These are phyloP conservation scores for Aegilops bicornis DNA, from an alignment of 176 grass and related monocot species.

Conservation along the genomic window DNA sequence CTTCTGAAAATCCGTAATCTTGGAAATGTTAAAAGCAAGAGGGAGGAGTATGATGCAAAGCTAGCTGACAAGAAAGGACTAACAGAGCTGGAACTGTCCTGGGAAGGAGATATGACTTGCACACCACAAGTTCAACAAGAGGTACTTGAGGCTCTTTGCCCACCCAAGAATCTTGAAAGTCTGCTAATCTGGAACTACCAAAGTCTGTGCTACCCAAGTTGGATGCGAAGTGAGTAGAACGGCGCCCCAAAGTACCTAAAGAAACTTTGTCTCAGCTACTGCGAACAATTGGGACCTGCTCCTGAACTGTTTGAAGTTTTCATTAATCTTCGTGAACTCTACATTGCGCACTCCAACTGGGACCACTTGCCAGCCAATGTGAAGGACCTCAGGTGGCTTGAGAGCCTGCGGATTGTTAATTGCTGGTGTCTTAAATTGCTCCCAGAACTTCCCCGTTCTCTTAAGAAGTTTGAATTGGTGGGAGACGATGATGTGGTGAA, in stretches of 20 bases:
- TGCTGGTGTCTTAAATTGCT: background rate
- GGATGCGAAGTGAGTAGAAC: background rate
- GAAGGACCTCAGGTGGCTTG: background rate
- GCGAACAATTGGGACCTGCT: background rate
- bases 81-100: background rate
- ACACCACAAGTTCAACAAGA: background rate
- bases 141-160: conserved; percentile 13
- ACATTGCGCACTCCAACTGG: background rate
- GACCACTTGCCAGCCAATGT: background rate
- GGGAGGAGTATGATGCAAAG: background rate
- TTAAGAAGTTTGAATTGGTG: background rate
- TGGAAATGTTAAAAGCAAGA: conserved; percentile 9
- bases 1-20: too few relatives aligned
- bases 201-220: background rate
- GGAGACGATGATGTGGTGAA: background rate
- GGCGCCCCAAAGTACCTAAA: background rate
- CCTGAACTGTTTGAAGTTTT: background rate
- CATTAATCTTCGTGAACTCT: background rate
- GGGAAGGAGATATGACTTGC: background rate
- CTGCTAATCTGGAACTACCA: background rate
- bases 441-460: background rate
- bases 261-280: too few relatives aligned
- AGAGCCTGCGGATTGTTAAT: too few relatives aligned
- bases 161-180: background rate
- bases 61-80: background rate